A percentile compares a stretch with the other conserved stretches of the same genome.
Evolutionary conservation across 1,284 basidiomycete species (phyloP).

Genomic region (Takashimella tepidaria): DNA sequence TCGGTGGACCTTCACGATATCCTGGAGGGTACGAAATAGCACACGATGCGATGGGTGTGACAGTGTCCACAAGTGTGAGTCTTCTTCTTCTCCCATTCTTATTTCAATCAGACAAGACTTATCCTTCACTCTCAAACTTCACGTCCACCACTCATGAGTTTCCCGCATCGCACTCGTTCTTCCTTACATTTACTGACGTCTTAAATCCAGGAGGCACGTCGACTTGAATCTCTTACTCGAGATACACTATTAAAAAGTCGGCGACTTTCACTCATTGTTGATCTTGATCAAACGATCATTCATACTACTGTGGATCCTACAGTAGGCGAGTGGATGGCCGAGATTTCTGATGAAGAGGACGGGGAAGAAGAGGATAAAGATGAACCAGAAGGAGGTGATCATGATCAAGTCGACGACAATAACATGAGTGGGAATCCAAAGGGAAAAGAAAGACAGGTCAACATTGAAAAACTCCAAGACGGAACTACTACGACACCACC

Average conservation of each 20-base stretch:
- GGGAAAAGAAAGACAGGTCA: constrained; percentile 7
- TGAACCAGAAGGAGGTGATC: constrained; percentile 18
- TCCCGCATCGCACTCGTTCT: no score
- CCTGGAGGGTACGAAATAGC: constrained; percentile 43
- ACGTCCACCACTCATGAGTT: no score
- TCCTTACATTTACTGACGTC: constrained; percentile 9
- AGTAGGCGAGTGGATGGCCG: constrained; percentile 91
- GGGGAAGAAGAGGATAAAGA: constrained; percentile 33
- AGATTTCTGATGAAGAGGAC: constrained; percentile 51
- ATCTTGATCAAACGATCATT: constrained; percentile 97
- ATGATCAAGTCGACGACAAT: constrained; percentile 50
- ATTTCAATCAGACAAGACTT: no score
- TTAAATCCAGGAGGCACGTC: constrained; percentile 67
- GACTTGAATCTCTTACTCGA: constrained; percentile 77
- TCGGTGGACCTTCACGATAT: constrained; percentile 31
- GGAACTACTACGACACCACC: constrained; percentile 16
- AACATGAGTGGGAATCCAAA: constrained; percentile 49
- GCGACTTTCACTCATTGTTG: constrained; percentile 91
- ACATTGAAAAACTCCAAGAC: no score
- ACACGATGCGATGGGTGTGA: constrained; percentile 46
- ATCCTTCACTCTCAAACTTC: no score
- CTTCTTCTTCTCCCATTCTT: not conserved
- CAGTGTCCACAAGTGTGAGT: constrained; percentile 47
- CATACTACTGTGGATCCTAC: constrained; percentile 98
- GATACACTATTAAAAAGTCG: constrained; percentile 67